These are phyloP conservation scores for Phlebopus sp. DNA, from an alignment of 1,284 basidiomycete genomes.

Conservation along the genomic window DNA sequence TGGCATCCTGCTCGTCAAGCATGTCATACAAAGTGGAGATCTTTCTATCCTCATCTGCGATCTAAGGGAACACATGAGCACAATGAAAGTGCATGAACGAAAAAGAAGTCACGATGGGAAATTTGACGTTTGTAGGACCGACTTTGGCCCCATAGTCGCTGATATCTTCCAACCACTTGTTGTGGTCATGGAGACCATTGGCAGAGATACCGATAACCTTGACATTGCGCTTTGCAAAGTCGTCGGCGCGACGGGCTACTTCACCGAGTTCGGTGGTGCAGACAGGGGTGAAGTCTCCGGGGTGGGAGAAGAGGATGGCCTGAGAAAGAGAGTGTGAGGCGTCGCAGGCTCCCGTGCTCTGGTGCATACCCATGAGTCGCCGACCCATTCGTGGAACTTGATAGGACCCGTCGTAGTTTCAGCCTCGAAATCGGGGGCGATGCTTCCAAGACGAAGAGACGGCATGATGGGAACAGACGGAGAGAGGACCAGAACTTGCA, in stretches of 20 bases:
- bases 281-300: conserved; percentile 82
- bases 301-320: conserved; percentile 91
- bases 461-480: conserved; percentile 29
- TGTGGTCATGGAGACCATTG: conserved; percentile 85
- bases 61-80: conserved; percentile 43
- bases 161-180: conserved; percentile 91
- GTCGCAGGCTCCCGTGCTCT: neutral
- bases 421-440: conserved; percentile 81
- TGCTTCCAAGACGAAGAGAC: conserved; percentile 70
- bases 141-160: conserved; percentile 71
- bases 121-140: conserved; percentile 74
- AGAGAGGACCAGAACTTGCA: conserved; percentile 5
- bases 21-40: conserved; percentile 90
- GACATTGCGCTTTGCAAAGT: conserved; percentile 86
- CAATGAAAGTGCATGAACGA: conserved; percentile 11
- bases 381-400: conserved; percentile 92
- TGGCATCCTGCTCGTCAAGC: conserved; percentile 93
- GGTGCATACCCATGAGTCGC: conserved; percentile 77
- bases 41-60: conserved; percentile 88
- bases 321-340: conserved; percentile 27
- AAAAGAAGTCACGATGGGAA: conserved; percentile 75
- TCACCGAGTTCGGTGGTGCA: conserved; percentile 98
- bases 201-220: conserved; percentile 95
- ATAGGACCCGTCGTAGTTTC: conserved; percentile 76
- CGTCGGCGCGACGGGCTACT: conserved; percentile 81